Evolutionary conservation across 768 basidiomycete genomes (phyloP), one percentile per base, ranked within the genome.

Genomic region (Trametes meyenii): DNA sequence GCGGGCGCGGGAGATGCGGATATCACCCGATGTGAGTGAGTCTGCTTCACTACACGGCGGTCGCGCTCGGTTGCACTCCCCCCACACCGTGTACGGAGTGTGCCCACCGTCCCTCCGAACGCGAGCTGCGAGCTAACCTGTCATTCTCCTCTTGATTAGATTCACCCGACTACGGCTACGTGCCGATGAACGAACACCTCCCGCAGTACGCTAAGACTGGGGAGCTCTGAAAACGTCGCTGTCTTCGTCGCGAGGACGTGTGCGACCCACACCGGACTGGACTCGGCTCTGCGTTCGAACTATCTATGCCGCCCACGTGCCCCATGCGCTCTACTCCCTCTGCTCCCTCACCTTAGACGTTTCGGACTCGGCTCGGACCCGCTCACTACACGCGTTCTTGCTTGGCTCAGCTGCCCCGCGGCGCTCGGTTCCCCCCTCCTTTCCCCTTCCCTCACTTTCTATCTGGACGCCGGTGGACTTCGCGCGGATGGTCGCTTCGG

Each of bases 151-250:
- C 82, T 71, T 68, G 24, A 71, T 62, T 76, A 88, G 90, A 88
- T 83, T 89, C 89, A 70, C 90, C 90, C 75, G 89, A 91, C 81
- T 91, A 90, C 79, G 90, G 88, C 62, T 92, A 85, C 77, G 89
- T 91, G 70, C 80, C 83, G 69, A 88, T 91, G 88, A 89, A 86
- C 74, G 89, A 90, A 72, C 87, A 90, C 70, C 74, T 90, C 58
- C 81, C 71, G 64, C 69, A 70, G 23, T 72, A 71, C 69, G 58
- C 65, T 66, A 72, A 72, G 63, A 58, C 55, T 45, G 63, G 60
- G 19, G 66, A 69, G 62, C 55, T 68, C 48, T 66, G 57, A 58
- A 58, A 58, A 50, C 48, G 45, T 43, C 61, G 53, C 29, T 21
- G 35, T 29, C 17, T 43, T 58, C 49, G 44, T 21, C 43, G 33